Percentiles rank a stretch among this genome's conserved stretches.
These are phyloP conservation scores for Cucurbita maxima DNA, from an alignment of 306 rosid species.

Conservation along the genomic window DNA sequence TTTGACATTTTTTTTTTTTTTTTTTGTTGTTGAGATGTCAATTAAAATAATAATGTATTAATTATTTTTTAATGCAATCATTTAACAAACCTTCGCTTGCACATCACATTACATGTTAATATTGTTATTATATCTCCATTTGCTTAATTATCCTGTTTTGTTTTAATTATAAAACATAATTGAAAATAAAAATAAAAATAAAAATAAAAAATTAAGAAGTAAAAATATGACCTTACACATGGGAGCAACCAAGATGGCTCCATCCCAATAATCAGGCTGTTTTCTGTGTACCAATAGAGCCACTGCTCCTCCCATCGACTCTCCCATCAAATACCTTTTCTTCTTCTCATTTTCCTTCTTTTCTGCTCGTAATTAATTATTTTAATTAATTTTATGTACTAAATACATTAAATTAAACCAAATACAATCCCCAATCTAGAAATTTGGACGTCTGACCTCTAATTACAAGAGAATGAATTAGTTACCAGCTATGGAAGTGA, in stretches of 20 bases:
- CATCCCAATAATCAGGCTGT: conserved; percentile 70
- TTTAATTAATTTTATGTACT: too few relatives aligned
- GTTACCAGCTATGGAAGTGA: conserved; percentile 39
- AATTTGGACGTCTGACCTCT: too few relatives aligned
- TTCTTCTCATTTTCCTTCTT: conserved; percentile 38
- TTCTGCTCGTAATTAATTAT: conserved; percentile 17
- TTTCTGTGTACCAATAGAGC: conserved; percentile 51
- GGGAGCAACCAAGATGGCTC: conserved; percentile 80
- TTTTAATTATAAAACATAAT: too few relatives aligned
- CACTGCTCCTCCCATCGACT: conserved; percentile 96
- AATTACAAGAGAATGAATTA: too few relatives aligned
- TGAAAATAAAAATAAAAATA: not conserved
- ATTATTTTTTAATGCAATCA: not conserved
- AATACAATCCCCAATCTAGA: too few relatives aligned
- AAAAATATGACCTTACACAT: conserved; percentile 67
- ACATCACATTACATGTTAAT: not conserved
- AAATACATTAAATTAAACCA: too few relatives aligned
- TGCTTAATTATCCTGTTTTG: not conserved
- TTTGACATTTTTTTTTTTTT: too few relatives aligned
- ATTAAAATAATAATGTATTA: not conserved
- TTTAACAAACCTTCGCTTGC: not conserved
- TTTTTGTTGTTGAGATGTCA: not conserved
- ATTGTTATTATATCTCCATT: not conserved
- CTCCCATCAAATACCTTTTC: conserved; percentile 64
- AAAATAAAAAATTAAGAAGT: not conserved